Evolutionary conservation across 805 yeast species (phyloP).

Genomic region (Nakazawaea siamensis): DNA sequence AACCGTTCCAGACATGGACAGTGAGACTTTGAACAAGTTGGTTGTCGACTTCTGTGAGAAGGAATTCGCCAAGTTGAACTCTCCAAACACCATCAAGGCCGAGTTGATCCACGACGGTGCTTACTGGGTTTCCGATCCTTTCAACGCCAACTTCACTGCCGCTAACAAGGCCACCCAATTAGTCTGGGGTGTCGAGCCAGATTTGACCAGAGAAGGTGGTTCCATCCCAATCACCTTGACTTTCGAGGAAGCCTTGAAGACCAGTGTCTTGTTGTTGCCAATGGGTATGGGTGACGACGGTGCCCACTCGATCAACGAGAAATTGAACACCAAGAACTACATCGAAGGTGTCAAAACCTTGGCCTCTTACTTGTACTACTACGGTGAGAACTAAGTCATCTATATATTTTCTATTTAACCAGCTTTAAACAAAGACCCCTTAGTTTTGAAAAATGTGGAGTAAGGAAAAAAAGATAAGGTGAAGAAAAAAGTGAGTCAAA

Average conservation of each 20-base stretch:
- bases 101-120: slow-evolving; percentile 90
- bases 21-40: slow-evolving; percentile 66
- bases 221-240: slow-evolving; percentile 95
- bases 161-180: slow-evolving; percentile 90
- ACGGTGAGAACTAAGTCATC: slow-evolving; percentile 28
- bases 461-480: no score
- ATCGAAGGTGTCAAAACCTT: slow-evolving; percentile 90
- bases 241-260: slow-evolving; percentile 80
- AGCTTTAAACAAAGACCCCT: no score
- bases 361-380: slow-evolving; percentile 89
- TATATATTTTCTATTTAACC: no score
- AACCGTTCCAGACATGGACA: slow-evolving; percentile 92
- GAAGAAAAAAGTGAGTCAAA: no score
- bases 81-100: slow-evolving; percentile 67
- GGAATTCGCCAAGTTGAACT: slow-evolving; percentile 56
- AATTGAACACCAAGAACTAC: slow-evolving; percentile 80
- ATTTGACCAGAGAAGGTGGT: slow-evolving; percentile 98
- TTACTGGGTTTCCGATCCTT: slow-evolving; percentile 95
- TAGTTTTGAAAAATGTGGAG: no score
- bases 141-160: slow-evolving; percentile 86
- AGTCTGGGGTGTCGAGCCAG: slow-evolving; percentile 94
- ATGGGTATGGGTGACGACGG: slow-evolving; percentile 99
- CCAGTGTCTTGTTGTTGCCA: slow-evolving; percentile 84
- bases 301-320: slow-evolving; percentile 97
- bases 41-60: slow-evolving; percentile 66